Evolutionary conservation across 2,329 filamentous ascomycete species (phyloP).

Genomic region (Lecanicillium sp.): DNA sequence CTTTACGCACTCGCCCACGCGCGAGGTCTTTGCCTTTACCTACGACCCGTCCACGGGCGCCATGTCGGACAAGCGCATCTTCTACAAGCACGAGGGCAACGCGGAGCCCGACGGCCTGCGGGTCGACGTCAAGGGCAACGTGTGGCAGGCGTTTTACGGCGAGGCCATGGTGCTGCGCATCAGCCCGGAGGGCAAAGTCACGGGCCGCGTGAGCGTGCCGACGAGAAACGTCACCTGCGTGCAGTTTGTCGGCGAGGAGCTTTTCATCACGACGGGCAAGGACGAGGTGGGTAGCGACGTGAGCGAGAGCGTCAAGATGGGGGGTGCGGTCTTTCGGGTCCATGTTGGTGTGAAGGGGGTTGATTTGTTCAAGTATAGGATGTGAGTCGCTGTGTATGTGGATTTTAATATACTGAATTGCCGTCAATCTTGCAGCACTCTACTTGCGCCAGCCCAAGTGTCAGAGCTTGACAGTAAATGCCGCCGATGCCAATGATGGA

Average conservation of each 20-base stretch:
- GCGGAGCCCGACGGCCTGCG: constrained; percentile 78
- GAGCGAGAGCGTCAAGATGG: constrained; percentile 45
- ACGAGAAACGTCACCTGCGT: constrained; percentile 76
- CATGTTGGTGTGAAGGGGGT: constrained; percentile 67
- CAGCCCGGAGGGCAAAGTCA: constrained; percentile 57
- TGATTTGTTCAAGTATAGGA: constrained; percentile 56
- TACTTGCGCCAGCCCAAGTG: too few relatives aligned
- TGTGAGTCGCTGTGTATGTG: too few relatives aligned
- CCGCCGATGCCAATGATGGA: too few relatives aligned
- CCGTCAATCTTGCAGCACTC: too few relatives aligned
- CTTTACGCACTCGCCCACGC: constrained; percentile 70
- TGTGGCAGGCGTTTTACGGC: constrained; percentile 86
- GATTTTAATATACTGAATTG: too few relatives aligned
- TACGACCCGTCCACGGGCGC: constrained; percentile 57
- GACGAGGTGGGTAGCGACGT: constrained; percentile 59
- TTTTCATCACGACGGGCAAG: constrained; percentile 72
- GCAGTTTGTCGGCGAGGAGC: constrained; percentile 64
- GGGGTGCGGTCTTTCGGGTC: constrained; percentile 67
- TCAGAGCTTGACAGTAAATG: too few relatives aligned
- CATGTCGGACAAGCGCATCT: constrained; percentile 62
- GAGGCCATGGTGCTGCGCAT: constrained; percentile 69
- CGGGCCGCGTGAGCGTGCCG: constrained; percentile 69
- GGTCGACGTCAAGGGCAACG: constrained; percentile 73
- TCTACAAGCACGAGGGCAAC: constrained; percentile 60
- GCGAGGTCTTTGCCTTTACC: constrained; percentile 66